Conservation (phyloP, 164 flowering plant species). For the Taxillus chinensis region DNA sequence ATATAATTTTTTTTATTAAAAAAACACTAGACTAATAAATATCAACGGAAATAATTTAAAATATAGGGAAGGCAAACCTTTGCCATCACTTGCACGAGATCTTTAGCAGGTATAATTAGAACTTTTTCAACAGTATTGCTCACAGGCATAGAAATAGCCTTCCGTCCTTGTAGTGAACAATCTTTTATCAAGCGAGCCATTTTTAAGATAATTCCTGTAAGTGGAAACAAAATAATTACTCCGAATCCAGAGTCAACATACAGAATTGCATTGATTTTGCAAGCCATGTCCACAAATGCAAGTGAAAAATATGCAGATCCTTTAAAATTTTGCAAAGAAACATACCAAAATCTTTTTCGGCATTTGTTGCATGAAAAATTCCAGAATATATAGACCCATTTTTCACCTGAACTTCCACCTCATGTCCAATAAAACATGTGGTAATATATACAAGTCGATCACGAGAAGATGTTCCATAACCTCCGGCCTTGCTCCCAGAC, state of each 20-base stretch:
- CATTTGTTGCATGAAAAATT: conserved; percentile 65
- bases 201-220: conserved; percentile 68
- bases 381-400: conserved; percentile 83
- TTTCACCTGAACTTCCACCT: conserved; percentile 84
- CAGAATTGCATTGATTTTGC: not conserved
- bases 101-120: conserved; percentile 68
- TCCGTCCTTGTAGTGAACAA: conserved; percentile 45
- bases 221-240: conserved; percentile 4
- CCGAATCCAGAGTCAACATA: not conserved
- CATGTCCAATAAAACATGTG: conserved; percentile 79
- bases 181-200: conserved; percentile 77
- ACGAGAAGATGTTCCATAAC: conserved; percentile 41
- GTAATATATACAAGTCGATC: conserved; percentile 67
- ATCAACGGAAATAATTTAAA: not conserved
- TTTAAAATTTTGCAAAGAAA: not conserved
- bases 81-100: conserved; percentile 83
- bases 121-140: conserved; percentile 59
- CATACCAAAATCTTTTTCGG: conserved; percentile 88
- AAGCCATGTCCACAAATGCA: not conserved
- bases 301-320: not conserved
- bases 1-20: too few relatives aligned
- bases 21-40: too few relatives aligned
- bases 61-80: conserved; percentile 41
- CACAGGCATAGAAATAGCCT: conserved; percentile 29
- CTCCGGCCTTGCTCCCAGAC: conserved; percentile 37